Evolutionary conservation across 2,329 filamentous ascomycete species (phyloP).

Genomic region (Arthroderma sp.): DNA sequence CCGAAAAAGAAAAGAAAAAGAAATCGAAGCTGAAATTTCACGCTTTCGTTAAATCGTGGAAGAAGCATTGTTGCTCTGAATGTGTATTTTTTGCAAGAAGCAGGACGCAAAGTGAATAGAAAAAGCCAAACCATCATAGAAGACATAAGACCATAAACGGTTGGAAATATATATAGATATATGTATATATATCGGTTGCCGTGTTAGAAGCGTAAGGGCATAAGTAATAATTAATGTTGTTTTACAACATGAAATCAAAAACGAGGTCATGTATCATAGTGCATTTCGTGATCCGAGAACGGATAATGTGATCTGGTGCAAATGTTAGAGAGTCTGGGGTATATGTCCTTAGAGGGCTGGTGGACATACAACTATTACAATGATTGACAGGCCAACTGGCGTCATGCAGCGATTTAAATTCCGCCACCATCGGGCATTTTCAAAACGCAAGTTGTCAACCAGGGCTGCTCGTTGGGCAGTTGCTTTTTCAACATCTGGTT

Average conservation of each 20-base stretch:
- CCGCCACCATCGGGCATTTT: slow-evolving; percentile 55
- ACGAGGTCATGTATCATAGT: slow-evolving; percentile 8
- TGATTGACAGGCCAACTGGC: slow-evolving; percentile 43
- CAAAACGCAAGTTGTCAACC: slow-evolving; percentile 38
- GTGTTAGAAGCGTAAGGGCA: slow-evolving; percentile 7
- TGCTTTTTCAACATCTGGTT: slow-evolving; percentile 31
- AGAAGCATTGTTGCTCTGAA: neutral
- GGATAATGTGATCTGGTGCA: slow-evolving; percentile 12
- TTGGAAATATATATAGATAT: neutral
- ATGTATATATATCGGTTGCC: neutral
- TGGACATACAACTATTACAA: slow-evolving; percentile 42
- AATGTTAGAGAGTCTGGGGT: slow-evolving; percentile 10
- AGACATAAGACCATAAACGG: neutral
- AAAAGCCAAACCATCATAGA: slow-evolving; percentile 3
- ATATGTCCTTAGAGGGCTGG: too few species aligned
- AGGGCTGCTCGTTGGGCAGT: slow-evolving; percentile 35
- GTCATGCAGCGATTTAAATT: slow-evolving; percentile 52
- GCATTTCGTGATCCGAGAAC: slow-evolving; percentile 10
- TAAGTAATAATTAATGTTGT: slow-evolving; percentile 9
- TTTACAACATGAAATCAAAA: slow-evolving; percentile 6
- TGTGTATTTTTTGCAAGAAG: neutral
- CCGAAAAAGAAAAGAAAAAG: slow-evolving; percentile 3
- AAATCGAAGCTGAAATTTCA: neutral
- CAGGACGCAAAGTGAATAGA: neutral
- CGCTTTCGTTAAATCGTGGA: slow-evolving; percentile 2